Conservation (phyloP, 2,329 filamentous ascomycete species). For the Chaetomiaceae sp. region DNA sequence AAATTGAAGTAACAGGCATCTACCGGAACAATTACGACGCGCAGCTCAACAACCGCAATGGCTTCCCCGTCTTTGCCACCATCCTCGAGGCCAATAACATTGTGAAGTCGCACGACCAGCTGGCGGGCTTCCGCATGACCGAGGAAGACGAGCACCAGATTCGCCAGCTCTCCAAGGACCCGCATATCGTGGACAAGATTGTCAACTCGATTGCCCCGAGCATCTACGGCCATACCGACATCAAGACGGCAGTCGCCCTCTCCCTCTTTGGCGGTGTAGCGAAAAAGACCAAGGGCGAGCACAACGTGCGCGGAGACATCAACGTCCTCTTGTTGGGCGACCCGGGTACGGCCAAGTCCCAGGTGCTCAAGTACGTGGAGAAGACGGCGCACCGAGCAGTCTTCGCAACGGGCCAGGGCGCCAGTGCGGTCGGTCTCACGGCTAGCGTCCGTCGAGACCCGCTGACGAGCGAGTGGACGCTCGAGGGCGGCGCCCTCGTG, state of each 20-base stretch:
- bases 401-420: conserved; percentile 95
- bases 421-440: conserved; percentile 93
- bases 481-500: conserved; percentile 92
- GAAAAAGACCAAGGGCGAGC: conserved; percentile 82
- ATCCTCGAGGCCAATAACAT: conserved; percentile 97
- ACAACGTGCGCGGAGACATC: conserved; percentile 92
- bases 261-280: conserved; percentile 93
- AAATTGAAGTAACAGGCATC: conserved; percentile 93
- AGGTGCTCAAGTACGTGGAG: conserved; percentile 94
- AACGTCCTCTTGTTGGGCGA: conserved; percentile 95
- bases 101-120: conserved; percentile 93
- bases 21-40: conserved; percentile 99
- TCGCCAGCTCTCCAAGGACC: conserved; percentile 78
- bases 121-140: conserved; percentile 90
- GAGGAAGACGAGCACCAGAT: conserved; percentile 94
- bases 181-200: conserved; percentile 87
- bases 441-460: conserved; percentile 94
- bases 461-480: conserved; percentile 91
- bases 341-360: conserved; percentile 95
- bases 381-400: conserved; percentile 96
- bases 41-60: conserved; percentile 95
- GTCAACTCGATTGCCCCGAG: conserved; percentile 90
- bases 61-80: conserved; percentile 96
- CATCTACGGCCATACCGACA: conserved; percentile 93
- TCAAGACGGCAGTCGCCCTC: conserved; percentile 93